phyloP scores from a whole-genome alignment of 257 asterid genomes.

The Datura wrightii region DNA sequence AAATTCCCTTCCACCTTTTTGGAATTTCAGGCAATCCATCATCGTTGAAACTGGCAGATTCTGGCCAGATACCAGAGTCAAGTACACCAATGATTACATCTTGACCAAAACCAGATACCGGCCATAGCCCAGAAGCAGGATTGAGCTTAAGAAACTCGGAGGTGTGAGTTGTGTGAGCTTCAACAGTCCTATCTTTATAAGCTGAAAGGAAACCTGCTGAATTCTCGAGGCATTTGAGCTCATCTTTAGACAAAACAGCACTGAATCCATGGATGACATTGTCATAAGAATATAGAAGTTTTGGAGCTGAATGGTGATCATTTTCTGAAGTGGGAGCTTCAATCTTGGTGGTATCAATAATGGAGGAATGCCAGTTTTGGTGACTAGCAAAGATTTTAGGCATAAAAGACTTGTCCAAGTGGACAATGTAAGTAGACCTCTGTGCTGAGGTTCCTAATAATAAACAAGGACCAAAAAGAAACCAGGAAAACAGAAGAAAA shows the following conservation, averaged over 20 bases:
- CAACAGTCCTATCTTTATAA: conserved; percentile 30
- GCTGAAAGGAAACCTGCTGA: conserved; percentile 34
- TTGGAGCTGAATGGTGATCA: neutral
- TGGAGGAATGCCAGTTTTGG: conserved; percentile 34
- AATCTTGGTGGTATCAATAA: conserved; percentile 4
- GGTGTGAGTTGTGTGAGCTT: conserved; percentile 36
- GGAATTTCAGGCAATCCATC: conserved; percentile 36
- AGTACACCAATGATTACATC: conserved; percentile 37
- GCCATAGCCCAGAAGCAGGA: conserved; percentile 36
- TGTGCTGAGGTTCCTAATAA: neutral
- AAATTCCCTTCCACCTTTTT: conserved; percentile 38
- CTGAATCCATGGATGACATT: conserved; percentile 39
- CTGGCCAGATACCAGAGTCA: conserved; percentile 42
- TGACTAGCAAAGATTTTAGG: conserved; percentile 35
- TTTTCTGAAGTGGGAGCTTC: neutral
- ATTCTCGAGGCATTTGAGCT: conserved; percentile 16
- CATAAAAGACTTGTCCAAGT: conserved; percentile 40
- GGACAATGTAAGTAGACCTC: conserved; percentile 39
- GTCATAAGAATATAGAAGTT: conserved; percentile 35
- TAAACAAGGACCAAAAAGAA: neutral
- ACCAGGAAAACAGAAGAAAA: neutral
- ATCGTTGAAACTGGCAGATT: conserved; percentile 32
- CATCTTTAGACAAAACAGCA: conserved; percentile 32
- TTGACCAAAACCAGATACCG: conserved; percentile 31
- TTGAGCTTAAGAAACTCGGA: conserved; percentile 38